These are phyloP conservation scores for Catharanthus roseus DNA, from an alignment of 257 asterid species.

Conservation along the genomic window DNA sequence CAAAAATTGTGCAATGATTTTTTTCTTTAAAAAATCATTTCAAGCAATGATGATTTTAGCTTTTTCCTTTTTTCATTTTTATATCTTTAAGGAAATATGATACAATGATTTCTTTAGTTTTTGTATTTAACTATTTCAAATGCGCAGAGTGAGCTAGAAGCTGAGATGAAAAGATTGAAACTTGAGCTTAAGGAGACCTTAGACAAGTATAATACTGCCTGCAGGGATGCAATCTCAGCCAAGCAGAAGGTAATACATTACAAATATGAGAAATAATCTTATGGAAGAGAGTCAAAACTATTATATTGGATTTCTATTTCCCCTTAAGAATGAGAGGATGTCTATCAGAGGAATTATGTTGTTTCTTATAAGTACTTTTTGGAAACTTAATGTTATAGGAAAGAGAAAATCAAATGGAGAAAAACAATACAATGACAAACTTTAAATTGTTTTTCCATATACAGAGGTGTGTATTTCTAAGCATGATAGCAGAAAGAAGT, in stretches of 20 bases:
- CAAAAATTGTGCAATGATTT: neutral
- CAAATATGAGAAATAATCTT: neutral
- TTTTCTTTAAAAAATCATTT: neutral
- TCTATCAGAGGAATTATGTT: neutral
- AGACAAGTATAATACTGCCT: constrained; percentile 66
- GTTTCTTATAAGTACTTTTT: neutral
- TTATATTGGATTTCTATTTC: neutral
- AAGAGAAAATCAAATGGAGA: neutral
- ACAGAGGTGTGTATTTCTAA: neutral
- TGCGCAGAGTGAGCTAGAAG: constrained; percentile 29
- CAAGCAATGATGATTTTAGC: neutral
- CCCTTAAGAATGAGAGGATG: neutral
- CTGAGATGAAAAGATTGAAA: constrained; percentile 47
- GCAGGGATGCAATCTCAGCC: constrained; percentile 66
- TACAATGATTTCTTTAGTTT: neutral
- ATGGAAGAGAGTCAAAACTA: neutral
- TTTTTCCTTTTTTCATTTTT: neutral
- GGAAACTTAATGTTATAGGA: neutral
- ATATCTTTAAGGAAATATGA: neutral
- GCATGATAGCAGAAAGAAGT: neutral
- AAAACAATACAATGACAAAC: neutral
- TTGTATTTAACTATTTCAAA: neutral
- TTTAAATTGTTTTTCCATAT: neutral
- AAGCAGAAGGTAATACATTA: constrained; percentile 55
- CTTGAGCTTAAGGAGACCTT: constrained; percentile 60